These are phyloP conservation scores for Solanum dulcamara DNA, from an alignment of 257 asterid genomes.

Conservation along the genomic window DNA sequence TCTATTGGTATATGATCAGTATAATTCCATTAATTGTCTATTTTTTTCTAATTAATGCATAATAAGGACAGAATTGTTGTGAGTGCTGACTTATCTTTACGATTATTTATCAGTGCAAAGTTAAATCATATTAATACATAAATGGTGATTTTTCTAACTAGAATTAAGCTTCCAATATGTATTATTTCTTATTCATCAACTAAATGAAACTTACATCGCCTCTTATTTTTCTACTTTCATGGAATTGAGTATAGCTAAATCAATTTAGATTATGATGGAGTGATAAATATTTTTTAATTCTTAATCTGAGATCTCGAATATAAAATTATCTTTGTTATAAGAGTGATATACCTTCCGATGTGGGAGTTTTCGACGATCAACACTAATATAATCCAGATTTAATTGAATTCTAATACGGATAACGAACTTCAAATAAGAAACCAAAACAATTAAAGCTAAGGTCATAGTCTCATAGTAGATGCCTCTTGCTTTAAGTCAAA, in stretches of 20 bases:
- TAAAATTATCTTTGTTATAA: fast-evolving
- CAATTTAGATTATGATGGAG: fast-evolving
- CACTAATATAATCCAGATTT: fast-evolving
- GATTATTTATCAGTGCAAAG: neutral
- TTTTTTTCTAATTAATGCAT: neutral
- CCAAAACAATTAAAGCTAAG: neutral
- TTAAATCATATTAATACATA: neutral
- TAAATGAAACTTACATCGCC: neutral
- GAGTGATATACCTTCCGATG: fast-evolving
- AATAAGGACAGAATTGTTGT: neutral
- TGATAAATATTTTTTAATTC: neutral
- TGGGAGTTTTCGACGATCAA: fast-evolving
- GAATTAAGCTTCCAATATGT: neutral
- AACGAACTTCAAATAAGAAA: neutral
- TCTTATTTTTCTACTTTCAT: neutral
- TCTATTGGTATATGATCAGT: neutral
- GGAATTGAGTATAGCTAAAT: neutral
- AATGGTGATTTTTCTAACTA: neutral
- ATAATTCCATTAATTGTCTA: neutral
- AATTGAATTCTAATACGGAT: fast-evolving
- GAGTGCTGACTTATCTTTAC: neutral
- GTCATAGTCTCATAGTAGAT: neutral
- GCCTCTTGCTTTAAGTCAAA: neutral
- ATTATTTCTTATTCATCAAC: neutral
- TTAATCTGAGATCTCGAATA: fast-evolving